Evolutionary conservation across 306 rosid genomes (phyloP).

Genomic region (Castanea crenata): DNA sequence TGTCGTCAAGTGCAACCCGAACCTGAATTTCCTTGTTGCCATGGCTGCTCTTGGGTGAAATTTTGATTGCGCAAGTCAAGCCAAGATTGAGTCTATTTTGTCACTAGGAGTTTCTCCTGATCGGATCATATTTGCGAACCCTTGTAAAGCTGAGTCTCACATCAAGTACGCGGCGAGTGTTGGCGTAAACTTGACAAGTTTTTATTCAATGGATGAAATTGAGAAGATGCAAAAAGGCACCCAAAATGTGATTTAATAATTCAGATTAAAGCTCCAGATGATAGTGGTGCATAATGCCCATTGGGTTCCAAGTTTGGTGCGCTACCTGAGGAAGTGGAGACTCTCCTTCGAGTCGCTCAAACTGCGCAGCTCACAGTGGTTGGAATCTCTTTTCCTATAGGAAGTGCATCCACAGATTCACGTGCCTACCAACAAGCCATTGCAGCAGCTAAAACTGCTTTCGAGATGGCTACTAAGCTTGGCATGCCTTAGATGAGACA

Average conservation of each 20-base stretch:
- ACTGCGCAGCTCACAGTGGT: slow-evolving; percentile 28
- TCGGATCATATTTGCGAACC: slow-evolving; percentile 49
- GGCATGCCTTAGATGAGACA: neutral
- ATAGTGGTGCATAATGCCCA: slow-evolving; percentile 22
- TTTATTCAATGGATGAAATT: slow-evolving; percentile 41
- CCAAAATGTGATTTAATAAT: slow-evolving; percentile 38
- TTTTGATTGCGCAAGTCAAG: slow-evolving; percentile 56
- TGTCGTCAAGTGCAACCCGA: slow-evolving; percentile 56
- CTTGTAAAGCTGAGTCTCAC: slow-evolving; percentile 56
- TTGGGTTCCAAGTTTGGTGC: slow-evolving; percentile 47
- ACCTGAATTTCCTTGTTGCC: slow-evolving; percentile 27
- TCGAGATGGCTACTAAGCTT: slow-evolving; percentile 15
- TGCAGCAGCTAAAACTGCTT: slow-evolving; percentile 32
- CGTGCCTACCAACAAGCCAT: slow-evolving; percentile 35
- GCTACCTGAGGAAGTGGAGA: slow-evolving; percentile 30
- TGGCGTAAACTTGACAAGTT: slow-evolving; percentile 55
- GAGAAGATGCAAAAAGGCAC: slow-evolving; percentile 39
- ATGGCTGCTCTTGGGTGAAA: slow-evolving; percentile 45
- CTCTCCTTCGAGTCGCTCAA: slow-evolving; percentile 47
- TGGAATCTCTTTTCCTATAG: slow-evolving; percentile 63
- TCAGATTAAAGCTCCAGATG: slow-evolving; percentile 40
- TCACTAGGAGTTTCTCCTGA: slow-evolving; percentile 54
- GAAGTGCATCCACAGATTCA: slow-evolving; percentile 40
- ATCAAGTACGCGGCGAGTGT: slow-evolving; percentile 45
- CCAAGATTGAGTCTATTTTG: slow-evolving; percentile 49